A percentile compares a stretch with the other conserved stretches of the same genome.
Evolutionary conservation across 192 early-diverging fungal genomes (phyloP).

Genomic region (Glomus cerebriforme): DNA sequence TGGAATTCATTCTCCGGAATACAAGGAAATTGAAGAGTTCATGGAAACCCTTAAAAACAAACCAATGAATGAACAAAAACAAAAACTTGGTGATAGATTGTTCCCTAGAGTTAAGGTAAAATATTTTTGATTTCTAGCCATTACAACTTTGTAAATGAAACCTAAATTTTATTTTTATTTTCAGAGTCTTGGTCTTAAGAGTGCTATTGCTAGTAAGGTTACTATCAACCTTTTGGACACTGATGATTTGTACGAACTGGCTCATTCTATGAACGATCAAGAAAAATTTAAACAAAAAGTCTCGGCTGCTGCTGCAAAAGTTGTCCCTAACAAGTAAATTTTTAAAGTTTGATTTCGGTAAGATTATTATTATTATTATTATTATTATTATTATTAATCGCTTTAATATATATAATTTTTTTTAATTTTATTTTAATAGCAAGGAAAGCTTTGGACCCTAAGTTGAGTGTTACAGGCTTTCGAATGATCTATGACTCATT

Average conservation of each 20-base stretch:
- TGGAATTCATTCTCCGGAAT: conserved; percentile 8
- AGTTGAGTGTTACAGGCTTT: no score
- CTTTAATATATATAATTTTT: no score
- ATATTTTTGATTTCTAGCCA: neutral
- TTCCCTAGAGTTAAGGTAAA: conserved; percentile 49
- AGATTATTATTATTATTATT: no score
- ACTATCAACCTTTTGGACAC: conserved; percentile 47
- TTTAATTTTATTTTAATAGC: no score
- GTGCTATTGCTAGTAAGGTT: conserved; percentile 41
- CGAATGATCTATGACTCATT: no score
- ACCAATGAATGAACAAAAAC: conserved; percentile 41
- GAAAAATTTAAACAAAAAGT: conserved; percentile 37
- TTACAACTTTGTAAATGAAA: neutral
- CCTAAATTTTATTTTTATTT: neutral
- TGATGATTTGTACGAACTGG: conserved; percentile 39
- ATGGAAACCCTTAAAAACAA: conserved; percentile 33
- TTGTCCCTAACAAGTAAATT: neutral
- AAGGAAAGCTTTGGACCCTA: no score
- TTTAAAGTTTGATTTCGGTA: neutral
- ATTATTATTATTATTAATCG: no score
- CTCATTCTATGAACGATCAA: conserved; percentile 44
- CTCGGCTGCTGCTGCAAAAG: conserved; percentile 16
- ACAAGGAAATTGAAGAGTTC: conserved; percentile 36
- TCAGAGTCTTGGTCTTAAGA: conserved; percentile 25
- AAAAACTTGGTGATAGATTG: conserved; percentile 42